Percentiles rank a stretch among this genome's conserved stretches.
Conservation (phyloP, 768 basidiomycete genomes). For the Neoboletus brunneissimus region DNA sequence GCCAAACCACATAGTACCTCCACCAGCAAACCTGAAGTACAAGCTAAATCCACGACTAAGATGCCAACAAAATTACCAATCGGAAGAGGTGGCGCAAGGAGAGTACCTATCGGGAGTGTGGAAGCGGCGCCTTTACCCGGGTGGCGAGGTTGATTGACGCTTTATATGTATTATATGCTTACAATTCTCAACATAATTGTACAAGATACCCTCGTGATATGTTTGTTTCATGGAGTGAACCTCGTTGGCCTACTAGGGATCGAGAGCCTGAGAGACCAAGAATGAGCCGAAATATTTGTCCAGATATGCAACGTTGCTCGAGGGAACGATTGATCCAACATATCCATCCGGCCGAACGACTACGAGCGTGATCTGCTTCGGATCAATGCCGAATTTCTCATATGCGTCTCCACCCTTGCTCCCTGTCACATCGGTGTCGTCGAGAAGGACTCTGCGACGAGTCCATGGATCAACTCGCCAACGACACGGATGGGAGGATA, state of each 20-base stretch:
- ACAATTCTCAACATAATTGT: conserved; percentile 18
- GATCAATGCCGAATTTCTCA: conserved; percentile 33
- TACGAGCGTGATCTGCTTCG: conserved; percentile 30
- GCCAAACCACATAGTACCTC: conserved; percentile 10
- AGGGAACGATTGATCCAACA: conserved; percentile 35
- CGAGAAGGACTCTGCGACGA: conserved; percentile 33
- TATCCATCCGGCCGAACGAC: conserved; percentile 43
- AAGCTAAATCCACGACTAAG: conserved; percentile 9
- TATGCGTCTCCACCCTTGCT: conserved; percentile 35
- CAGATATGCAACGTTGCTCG: conserved; percentile 33
- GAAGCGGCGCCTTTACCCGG: conserved; percentile 55
- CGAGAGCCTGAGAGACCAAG: conserved; percentile 23
- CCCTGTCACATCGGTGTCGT: conserved; percentile 34
- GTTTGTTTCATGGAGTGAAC: neutral
- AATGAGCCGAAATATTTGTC: conserved; percentile 50
- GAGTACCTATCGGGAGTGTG: conserved; percentile 65
- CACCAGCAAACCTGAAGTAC: conserved; percentile 12
- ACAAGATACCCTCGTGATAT: conserved; percentile 18
- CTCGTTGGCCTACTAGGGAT: neutral
- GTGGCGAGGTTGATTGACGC: conserved; percentile 43
- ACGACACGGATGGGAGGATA: neutral
- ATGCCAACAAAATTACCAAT: conserved; percentile 33
- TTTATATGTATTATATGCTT: conserved; percentile 11
- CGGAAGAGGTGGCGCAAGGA: conserved; percentile 51
- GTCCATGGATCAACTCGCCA: neutral